A percentile compares a stretch with the other conserved stretches of the same genome.
phyloP scores from a whole-genome alignment of 345 rosid species.

The Citrus cavaleriei region DNA sequence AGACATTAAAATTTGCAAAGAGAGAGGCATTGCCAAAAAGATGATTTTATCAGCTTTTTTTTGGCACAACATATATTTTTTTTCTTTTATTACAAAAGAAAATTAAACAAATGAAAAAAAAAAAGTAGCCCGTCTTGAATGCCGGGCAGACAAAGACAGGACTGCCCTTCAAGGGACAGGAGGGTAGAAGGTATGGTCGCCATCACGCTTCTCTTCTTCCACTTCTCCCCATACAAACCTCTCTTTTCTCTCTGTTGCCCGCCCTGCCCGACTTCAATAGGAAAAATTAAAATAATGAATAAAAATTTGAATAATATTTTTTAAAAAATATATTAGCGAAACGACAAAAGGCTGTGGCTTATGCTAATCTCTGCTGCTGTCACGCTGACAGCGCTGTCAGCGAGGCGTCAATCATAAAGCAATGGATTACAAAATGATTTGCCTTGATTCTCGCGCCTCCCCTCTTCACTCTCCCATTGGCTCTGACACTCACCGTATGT shows the following conservation, averaged over 20 bases:
- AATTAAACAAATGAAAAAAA: not conserved
- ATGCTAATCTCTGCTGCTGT: conserved; percentile 18
- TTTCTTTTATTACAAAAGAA: not conserved
- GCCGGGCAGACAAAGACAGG: conserved; percentile 45
- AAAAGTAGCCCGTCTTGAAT: conserved; percentile 29
- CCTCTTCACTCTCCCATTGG: conserved; percentile 7
- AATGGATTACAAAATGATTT: conserved; percentile 66
- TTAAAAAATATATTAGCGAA: conserved; percentile 1
- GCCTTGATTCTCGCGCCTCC: conserved; percentile 23
- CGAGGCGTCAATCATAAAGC: conserved; percentile 69
- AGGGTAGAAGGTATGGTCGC: conserved; percentile 38
- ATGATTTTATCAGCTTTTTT: no score
- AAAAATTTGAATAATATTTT: no score
- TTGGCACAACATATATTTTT: no score
- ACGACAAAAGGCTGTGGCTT: conserved; percentile 27
- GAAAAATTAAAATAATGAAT: no score
- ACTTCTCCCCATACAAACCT: not conserved
- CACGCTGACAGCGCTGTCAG: conserved; percentile 42
- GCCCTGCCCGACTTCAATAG: not conserved
- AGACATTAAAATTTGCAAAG: no score
- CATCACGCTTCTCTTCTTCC: conserved; percentile 17
- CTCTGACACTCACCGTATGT: conserved; percentile 22
- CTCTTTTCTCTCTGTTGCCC: conserved; percentile 1
- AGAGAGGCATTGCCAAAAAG: no score
- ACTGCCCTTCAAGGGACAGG: conserved; percentile 27